These are phyloP conservation scores for Niveomyces coronatus DNA, from an alignment of 2,329 filamentous ascomycete species.

Conservation along the genomic window DNA sequence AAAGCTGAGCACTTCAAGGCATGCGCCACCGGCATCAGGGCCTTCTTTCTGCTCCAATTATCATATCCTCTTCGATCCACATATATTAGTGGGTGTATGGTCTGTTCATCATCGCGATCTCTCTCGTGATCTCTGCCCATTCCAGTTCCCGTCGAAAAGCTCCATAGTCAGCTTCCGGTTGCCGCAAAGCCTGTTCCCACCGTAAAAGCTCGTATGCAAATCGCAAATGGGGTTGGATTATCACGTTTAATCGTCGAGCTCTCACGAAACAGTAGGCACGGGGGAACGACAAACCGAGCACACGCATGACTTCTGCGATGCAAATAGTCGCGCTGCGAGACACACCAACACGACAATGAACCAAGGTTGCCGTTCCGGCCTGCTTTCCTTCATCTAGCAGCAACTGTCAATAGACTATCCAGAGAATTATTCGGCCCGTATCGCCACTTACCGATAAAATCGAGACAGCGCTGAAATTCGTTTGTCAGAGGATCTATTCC, in stretches of 20 bases:
- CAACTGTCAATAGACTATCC: too few relatives aligned
- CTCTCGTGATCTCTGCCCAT: conserved; percentile 78
- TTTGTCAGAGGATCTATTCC: conserved; percentile 85
- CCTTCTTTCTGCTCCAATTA: not conserved
- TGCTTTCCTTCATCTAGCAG: conserved; percentile 71
- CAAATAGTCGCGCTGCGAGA: conserved; percentile 94
- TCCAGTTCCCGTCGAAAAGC: conserved; percentile 67
- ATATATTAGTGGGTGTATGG: conserved; percentile 66
- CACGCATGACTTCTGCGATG: conserved; percentile 95
- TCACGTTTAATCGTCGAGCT: conserved; percentile 86
- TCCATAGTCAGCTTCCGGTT: conserved; percentile 33
- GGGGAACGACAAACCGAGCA: conserved; percentile 71
- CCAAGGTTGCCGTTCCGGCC: conserved; percentile 74
- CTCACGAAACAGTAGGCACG: conserved; percentile 94
- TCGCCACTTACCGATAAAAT: conserved; percentile 72
- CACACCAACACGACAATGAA: conserved; percentile 93
- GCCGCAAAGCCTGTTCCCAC: conserved; percentile 75
- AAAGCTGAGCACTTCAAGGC: too few relatives aligned
- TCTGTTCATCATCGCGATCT: conserved; percentile 92
- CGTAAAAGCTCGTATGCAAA: conserved; percentile 94
- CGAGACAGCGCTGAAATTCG: conserved; percentile 75
- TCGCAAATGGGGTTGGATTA: conserved; percentile 91
- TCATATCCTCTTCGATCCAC: not conserved
- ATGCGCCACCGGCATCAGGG: too few relatives aligned
- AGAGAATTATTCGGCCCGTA: too few relatives aligned